phyloP scores from a whole-genome alignment of 2,329 filamentous ascomycete species.

The Simplicillium sp. region DNA sequence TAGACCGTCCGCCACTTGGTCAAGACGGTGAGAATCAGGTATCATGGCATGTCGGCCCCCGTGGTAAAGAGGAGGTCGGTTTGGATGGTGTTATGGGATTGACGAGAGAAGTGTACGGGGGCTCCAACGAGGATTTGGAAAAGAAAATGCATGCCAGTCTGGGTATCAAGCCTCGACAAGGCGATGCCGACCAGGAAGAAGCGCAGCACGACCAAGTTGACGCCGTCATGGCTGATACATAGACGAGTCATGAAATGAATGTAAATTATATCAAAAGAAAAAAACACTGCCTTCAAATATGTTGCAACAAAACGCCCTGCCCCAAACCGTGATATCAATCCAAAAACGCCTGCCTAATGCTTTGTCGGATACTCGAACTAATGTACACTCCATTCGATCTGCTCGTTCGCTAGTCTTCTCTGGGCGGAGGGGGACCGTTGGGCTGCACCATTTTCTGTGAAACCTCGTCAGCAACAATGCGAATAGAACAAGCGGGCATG shows the following conservation, averaged over 20 bases:
- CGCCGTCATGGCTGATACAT: conserved; percentile 4
- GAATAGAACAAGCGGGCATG: background rate
- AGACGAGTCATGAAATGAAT: background rate
- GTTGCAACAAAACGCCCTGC: no score
- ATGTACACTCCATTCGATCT: no score
- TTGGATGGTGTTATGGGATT: conserved; percentile 65
- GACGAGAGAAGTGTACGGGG: conserved; percentile 51
- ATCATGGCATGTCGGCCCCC: conserved; percentile 76
- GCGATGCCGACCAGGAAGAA: conserved; percentile 9
- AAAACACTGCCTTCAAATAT: background rate
- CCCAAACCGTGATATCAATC: background rate
- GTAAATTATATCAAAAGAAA: conserved; percentile 11
- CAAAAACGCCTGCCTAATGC: background rate
- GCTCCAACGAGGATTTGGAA: conserved; percentile 43
- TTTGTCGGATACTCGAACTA: no score
- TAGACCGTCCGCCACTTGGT: conserved; percentile 47
- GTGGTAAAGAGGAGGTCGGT: conserved; percentile 78
- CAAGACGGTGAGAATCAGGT: conserved; percentile 63
- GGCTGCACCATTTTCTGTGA: conserved; percentile 60
- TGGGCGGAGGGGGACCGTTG: conserved; percentile 45
- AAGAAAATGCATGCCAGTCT: conserved; percentile 53
- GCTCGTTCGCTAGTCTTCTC: conserved; percentile 32
- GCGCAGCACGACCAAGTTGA: conserved; percentile 12
- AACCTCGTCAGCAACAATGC: conserved; percentile 6
- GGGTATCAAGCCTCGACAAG: conserved; percentile 30